Conservation (phyloP, 371 early-diverging fungal species). For the Batkoa obscura region DNA sequence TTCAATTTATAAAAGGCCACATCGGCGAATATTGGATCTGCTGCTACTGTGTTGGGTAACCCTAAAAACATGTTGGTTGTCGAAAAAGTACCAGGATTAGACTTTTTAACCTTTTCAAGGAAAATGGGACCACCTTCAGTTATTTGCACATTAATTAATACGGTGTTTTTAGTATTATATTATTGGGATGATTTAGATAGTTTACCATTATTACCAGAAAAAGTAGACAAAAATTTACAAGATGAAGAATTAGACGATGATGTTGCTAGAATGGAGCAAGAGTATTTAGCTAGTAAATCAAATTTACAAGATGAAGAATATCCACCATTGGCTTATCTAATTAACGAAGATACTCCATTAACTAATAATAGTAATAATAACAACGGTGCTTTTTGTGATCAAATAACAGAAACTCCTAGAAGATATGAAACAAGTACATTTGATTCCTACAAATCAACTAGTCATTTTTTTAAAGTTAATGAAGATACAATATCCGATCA, state of each 20-base stretch:
- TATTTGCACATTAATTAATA: conserved; percentile 6
- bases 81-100: background rate
- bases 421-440: background rate
- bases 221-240: background rate
- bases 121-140: conserved; percentile 6
- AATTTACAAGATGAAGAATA: background rate
- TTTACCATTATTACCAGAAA: background rate
- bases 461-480: background rate
- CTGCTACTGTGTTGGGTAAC: conserved; percentile 9
- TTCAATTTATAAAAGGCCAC: conserved; percentile 4
- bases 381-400: background rate
- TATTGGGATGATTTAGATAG: conserved; percentile 4
- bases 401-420: background rate
- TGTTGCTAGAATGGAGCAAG: background rate
- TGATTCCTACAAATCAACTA: background rate
- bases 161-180: conserved; percentile 6
- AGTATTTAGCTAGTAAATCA: background rate
- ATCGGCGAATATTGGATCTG: conserved; percentile 9
- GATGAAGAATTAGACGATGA: background rate
- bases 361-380: background rate
- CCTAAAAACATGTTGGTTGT: conserved; percentile 7
- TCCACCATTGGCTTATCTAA: no score
- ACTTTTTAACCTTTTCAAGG: conserved; percentile 1
- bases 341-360: background rate
- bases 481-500: background rate